Evolutionary conservation across 2,329 filamentous ascomycete genomes (phyloP), one percentile per base, ranked within the genome.

Genomic region (Simplicillium sp.): DNA sequence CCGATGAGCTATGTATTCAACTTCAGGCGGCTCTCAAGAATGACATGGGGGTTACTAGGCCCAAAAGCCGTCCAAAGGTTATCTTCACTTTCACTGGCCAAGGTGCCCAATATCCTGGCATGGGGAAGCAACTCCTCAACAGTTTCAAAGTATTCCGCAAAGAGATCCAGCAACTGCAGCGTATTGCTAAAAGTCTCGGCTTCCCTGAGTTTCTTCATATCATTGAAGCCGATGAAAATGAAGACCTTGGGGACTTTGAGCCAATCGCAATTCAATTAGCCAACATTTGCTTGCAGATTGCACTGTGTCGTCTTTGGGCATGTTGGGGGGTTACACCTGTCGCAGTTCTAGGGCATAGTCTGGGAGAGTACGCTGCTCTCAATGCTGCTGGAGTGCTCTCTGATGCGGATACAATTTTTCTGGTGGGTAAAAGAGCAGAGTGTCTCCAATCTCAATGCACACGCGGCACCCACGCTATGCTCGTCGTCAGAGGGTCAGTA

Each of bases 301-400:
- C 31, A 5, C 31, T 33, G 31, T 5, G 6, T 33, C 5, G 12
- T n/a, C 31, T 33, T 5, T 13, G 6, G 6, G 15, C 6, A 11
- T n/a, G 6, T 33, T 33, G 12, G 13, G 74, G 73, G 31, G 61
- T 80, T 41, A 60, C 57, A 34, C 75, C 75, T 2, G 67, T 70
- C 13, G 73, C 65, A 6, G 74, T 79, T 2, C 56, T 78, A 12
- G 75, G 75, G 14, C 75, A 78, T 58, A 84, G 80, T 50, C 64
- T 87, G 20, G 83, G 83, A 40, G 82, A 87, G 57, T 87, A 86
- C 51, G 81, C 83, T 31, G 82, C 83, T 33, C 72, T 87, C 11
- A 72, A 84, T 51, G 70, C 80, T 33, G 80, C 83, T 40, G 83
- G 82, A 38, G 81, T 87, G 13, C 65, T 87, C 25, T 84, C 81